Evolutionary conservation across 345 rosid genomes (phyloP), one percentile per base, ranked within the genome.

Genomic region (Ceriops zippeliana): DNA sequence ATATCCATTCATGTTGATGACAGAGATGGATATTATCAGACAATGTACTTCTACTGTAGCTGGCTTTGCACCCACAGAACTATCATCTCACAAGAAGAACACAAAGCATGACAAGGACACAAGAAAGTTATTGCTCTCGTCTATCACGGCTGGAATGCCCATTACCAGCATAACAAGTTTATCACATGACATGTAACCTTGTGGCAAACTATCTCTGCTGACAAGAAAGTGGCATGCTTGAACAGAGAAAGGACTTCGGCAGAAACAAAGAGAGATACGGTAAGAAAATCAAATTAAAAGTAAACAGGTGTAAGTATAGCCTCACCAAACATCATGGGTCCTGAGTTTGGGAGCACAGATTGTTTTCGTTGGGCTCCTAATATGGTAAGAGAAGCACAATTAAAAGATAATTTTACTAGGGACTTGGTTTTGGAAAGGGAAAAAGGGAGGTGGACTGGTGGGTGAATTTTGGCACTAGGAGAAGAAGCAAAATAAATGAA

Each of bases 81-180:
- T 62, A 70, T 30, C 76, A 77, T 77, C 65, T 72, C 80, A 72
- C 76, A 77, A 35, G 67, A 73, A 57, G 76, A 34, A 70, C 76
- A 77, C 67, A 52, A 56, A 13, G 76, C 63, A 52, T 72, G 63
- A 58, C 35, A 22, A 17, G 24, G 68, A 51, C 4, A 42, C 72
- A 67, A 63, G 70, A 63, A 52, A 70, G 49, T 38, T 64, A 34
- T 68, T 72, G 57, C 52, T 31, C 62, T 77, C 27, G 1, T 68
- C 70, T 52, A 76, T 63, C 54, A 68, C 70, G 6, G 66, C 68
- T 70, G 42, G 38, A 47, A 77, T 77, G 58, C 66, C 67, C 62
- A 67, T 63, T 37, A 52, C 46, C 53, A 26, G 26, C 35, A 59
- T 22, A 24, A 28, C 11, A 46, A 5, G 28, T 63, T 32, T 0